phyloP scores from a whole-genome alignment of 2,329 filamentous ascomycete species.

The Penicillium sp. region DNA sequence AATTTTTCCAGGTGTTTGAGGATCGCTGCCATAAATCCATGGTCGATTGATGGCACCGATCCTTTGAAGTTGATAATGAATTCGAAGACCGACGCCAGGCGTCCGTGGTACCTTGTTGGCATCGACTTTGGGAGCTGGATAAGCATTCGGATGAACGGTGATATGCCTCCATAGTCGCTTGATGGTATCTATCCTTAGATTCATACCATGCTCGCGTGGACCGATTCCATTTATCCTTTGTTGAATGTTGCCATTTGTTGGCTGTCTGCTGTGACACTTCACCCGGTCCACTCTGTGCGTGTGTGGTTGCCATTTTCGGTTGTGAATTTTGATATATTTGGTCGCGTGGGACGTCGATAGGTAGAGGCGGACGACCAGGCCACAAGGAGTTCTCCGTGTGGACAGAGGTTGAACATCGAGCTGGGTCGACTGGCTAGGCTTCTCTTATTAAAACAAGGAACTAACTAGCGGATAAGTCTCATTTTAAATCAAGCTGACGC shows the following conservation, averaged over 20 bases:
- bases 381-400: background rate
- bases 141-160: constrained; percentile 9
- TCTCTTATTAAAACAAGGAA: background rate
- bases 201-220: constrained; percentile 13
- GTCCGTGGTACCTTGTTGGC: background rate
- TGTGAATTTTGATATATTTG: too few relatives aligned
- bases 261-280: constrained; percentile 11
- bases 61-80: constrained; percentile 5
- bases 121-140: background rate
- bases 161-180: constrained; percentile 9
- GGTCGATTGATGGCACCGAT: constrained; percentile 15
- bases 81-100: constrained; percentile 10
- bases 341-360: too few relatives aligned
- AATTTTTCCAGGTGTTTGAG: constrained; percentile 9
- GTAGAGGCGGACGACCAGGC: background rate
- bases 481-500: background rate
- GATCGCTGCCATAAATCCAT: constrained; percentile 20
- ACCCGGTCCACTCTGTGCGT: constrained; percentile 4
- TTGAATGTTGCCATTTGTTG: constrained; percentile 20
- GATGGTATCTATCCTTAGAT: constrained; percentile 15
- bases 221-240: constrained; percentile 12
- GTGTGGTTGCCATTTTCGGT: constrained; percentile 12
- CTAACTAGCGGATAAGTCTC: background rate
- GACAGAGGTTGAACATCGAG: background rate
- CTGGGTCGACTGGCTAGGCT: background rate